Conservation (phyloP, 2,329 filamentous ascomycete genomes). For the Elsinoe ampelina region DNA sequence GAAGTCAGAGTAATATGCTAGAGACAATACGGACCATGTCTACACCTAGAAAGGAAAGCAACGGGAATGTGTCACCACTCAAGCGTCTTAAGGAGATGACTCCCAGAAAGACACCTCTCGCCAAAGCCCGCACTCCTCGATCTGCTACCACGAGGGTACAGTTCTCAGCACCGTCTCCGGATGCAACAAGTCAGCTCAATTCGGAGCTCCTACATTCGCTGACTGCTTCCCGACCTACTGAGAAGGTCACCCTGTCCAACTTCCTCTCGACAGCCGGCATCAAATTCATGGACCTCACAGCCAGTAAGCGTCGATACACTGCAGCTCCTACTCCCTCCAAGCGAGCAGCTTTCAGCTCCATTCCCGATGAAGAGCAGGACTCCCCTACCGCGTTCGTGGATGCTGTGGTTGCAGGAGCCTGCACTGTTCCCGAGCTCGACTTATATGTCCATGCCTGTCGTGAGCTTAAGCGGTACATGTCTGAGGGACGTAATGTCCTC, state of each 20-base stretch:
- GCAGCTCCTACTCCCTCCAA: slow-evolving; percentile 45
- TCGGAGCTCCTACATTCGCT: background rate
- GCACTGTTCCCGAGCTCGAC: slow-evolving; percentile 85
- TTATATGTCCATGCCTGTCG: slow-evolving; percentile 90
- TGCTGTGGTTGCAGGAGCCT: slow-evolving; percentile 79
- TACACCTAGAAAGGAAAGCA: slow-evolving; percentile 39
- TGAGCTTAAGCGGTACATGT: slow-evolving; percentile 94
- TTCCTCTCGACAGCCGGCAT: slow-evolving; percentile 95
- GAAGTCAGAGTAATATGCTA: slow-evolving; percentile 24
- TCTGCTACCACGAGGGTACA: slow-evolving; percentile 30
- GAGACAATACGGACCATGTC: slow-evolving; percentile 41
- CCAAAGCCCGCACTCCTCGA: slow-evolving; percentile 32
- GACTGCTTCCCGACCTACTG: slow-evolving; percentile 15
- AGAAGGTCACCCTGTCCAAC: slow-evolving; percentile 61
- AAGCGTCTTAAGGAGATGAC: slow-evolving; percentile 27
- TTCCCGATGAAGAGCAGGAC: slow-evolving; percentile 20
- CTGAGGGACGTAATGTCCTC: slow-evolving; percentile 80
- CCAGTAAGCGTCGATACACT: slow-evolving; percentile 84
- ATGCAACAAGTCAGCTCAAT: slow-evolving; percentile 16
- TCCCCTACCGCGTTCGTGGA: slow-evolving; percentile 48
- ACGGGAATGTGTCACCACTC: slow-evolving; percentile 28
- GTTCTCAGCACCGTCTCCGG: slow-evolving; percentile 19
- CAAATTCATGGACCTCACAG: slow-evolving; percentile 97
- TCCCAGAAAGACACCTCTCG: slow-evolving; percentile 28
- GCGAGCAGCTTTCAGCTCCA: slow-evolving; percentile 6